phyloP scores from a whole-genome alignment of 192 early-diverging fungal genomes.

The Backusella tarrabulga region DNA sequence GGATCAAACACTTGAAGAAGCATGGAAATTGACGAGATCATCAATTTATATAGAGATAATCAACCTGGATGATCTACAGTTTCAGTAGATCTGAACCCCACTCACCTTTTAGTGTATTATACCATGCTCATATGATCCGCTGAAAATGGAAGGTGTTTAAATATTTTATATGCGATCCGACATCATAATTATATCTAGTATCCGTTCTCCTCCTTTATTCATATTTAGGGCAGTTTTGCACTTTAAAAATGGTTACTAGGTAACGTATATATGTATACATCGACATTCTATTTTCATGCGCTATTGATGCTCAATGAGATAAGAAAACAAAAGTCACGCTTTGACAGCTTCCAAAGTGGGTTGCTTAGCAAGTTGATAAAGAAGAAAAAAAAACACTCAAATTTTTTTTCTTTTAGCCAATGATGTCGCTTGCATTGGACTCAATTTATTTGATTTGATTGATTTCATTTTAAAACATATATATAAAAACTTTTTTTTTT shows the following conservation, averaged over 20 bases:
- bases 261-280: not conserved
- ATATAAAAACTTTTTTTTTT: not conserved
- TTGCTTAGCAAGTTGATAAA: not conserved
- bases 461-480: not conserved
- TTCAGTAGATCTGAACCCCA: no score
- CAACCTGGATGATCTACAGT: no score
- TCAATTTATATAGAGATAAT: not conserved
- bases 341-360: not conserved
- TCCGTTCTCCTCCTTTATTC: no score
- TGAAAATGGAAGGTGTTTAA: not conserved
- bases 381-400: not conserved
- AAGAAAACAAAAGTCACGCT: not conserved
- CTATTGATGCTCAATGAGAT: no score
- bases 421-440: not conserved
- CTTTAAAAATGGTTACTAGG: no score
- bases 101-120: not conserved
- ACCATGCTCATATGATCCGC: not conserved
- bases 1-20: no score
- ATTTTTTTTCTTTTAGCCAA: not conserved
- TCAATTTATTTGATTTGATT: not conserved
- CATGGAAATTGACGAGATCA: not conserved
- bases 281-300: no score
- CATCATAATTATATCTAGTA: no score
- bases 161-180: no score
- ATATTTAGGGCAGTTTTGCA: no score